These are phyloP conservation scores for Salvia hispanica DNA, from an alignment of 257 asterid genomes.

Conservation along the genomic window DNA sequence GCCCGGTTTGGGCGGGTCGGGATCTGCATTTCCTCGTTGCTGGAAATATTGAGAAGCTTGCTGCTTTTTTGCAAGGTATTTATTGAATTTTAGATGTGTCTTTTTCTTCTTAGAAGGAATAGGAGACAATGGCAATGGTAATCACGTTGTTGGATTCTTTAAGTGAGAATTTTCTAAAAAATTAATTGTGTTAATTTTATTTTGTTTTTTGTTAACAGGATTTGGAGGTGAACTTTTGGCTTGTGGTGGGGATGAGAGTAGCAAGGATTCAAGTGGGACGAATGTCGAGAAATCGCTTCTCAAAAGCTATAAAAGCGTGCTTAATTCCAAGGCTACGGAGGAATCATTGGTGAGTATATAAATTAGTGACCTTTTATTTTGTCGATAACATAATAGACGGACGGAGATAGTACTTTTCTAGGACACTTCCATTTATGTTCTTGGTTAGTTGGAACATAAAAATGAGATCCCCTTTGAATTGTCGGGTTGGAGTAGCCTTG, in stretches of 20 bases:
- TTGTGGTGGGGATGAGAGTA: conserved; percentile 30
- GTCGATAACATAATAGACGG: too few relatives aligned
- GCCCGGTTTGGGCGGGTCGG: conserved; percentile 91
- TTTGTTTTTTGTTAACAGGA: conserved; percentile 22
- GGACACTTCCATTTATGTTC: too few relatives aligned
- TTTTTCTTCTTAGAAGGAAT: not conserved
- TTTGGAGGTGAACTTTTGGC: conserved; percentile 52
- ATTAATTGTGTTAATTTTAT: not conserved
- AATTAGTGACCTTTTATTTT: too few relatives aligned
- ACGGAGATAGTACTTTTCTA: too few relatives aligned
- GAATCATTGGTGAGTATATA: conserved; percentile 55
- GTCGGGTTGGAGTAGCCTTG: too few relatives aligned
- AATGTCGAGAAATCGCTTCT: conserved; percentile 40
- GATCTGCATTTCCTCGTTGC: conserved; percentile 59
- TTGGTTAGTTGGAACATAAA: too few relatives aligned
- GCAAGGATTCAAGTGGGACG: conserved; percentile 10
- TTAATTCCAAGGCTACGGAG: conserved; percentile 62
- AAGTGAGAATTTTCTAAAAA: not conserved
- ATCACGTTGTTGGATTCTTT: conserved; percentile 15
- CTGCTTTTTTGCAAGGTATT: conserved; percentile 59
- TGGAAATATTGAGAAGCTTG: conserved; percentile 56
- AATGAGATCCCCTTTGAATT: too few relatives aligned
- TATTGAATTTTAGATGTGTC: too few relatives aligned
- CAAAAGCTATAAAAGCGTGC: conserved; percentile 49
- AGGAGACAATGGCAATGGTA: conserved; percentile 15